Percentiles rank a stretch among this genome's conserved stretches.
phyloP scores from a whole-genome alignment of 805 yeast genomes.

The Lipomyces kockii region DNA sequence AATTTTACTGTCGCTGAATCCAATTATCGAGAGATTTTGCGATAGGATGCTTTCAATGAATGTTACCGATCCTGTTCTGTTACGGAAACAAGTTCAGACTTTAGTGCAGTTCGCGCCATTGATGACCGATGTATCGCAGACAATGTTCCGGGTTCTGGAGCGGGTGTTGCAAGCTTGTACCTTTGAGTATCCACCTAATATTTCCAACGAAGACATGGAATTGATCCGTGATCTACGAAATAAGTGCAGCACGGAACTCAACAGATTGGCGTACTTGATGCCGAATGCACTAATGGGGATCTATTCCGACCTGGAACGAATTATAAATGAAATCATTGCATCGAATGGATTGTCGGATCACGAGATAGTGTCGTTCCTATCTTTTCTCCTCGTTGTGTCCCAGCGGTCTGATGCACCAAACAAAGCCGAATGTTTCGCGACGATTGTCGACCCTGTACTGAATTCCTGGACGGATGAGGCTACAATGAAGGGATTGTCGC shows the following conservation, averaged over 20 bases:
- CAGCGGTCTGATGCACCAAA: slow-evolving; percentile 70
- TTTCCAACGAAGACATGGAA: slow-evolving; percentile 66
- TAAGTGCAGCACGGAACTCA: slow-evolving; percentile 92
- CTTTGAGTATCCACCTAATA: slow-evolving; percentile 69
- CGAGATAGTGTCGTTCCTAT: slow-evolving; percentile 91
- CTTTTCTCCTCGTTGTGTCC: slow-evolving; percentile 88
- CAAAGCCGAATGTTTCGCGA: slow-evolving; percentile 76
- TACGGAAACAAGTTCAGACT: slow-evolving; percentile 86
- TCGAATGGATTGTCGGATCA: slow-evolving; percentile 79
- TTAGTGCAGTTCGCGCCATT: slow-evolving; percentile 92
- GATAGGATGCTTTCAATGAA: slow-evolving; percentile 66
- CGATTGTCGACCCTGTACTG: slow-evolving; percentile 91
- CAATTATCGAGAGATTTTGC: slow-evolving; percentile 67
- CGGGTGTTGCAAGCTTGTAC: slow-evolving; percentile 86
- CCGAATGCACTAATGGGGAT: slow-evolving; percentile 86
- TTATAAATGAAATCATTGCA: slow-evolving; percentile 70
- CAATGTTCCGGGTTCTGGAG: slow-evolving; percentile 84
- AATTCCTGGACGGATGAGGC: slow-evolving; percentile 90
- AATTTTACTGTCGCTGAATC: slow-evolving; percentile 60
- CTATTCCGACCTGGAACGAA: slow-evolving; percentile 79
- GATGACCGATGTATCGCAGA: slow-evolving; percentile 69
- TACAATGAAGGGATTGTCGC: slow-evolving; percentile 85
- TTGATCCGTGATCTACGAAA: slow-evolving; percentile 84
- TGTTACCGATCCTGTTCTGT: slow-evolving; percentile 76
- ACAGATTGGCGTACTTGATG: slow-evolving; percentile 91